Evolutionary conservation across 352 stramenopile species (phyloP).

Genomic region (Pythium pyrilobum): DNA sequence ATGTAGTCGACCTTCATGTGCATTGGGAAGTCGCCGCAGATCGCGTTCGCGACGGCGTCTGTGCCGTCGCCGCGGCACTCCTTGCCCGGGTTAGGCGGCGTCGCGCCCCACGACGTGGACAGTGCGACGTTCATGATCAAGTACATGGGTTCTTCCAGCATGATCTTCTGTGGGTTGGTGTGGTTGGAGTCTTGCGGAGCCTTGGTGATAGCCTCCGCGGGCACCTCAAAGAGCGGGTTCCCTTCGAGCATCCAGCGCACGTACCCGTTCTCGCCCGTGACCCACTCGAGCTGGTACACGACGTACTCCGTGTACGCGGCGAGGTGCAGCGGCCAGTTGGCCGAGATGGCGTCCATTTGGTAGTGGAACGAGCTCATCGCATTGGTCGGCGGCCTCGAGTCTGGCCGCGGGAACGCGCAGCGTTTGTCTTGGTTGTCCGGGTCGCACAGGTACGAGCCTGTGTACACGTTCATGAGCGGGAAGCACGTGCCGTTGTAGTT

Average conservation of each 20-base stretch:
- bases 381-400: conserved; percentile 22
- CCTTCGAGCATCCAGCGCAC: conserved; percentile 55
- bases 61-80: conserved; percentile 41
- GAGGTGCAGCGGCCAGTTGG: not conserved
- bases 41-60: conserved; percentile 26
- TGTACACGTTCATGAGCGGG: conserved; percentile 20
- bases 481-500: conserved; percentile 11
- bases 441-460: conserved; percentile 17
- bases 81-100: conserved; percentile 34
- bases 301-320: not conserved
- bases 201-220: conserved; percentile 33
- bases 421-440: conserved; percentile 16
- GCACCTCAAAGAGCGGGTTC: conserved; percentile 44
- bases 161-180: conserved; percentile 48
- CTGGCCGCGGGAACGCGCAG: conserved; percentile 30
- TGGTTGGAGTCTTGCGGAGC: conserved; percentile 36
- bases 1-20: conserved; percentile 32
- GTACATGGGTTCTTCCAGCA: conserved; percentile 87
- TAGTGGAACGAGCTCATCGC: conserved; percentile 39
- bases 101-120: conserved; percentile 74
- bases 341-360: not conserved
- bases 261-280: conserved; percentile 44
- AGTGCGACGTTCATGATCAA: conserved; percentile 91
- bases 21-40: conserved; percentile 65
- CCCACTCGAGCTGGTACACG: conserved; percentile 22